Base-by-base conservation (phyloP, 768 basidiomycete species). In the Baorangia bicolor region DNA sequence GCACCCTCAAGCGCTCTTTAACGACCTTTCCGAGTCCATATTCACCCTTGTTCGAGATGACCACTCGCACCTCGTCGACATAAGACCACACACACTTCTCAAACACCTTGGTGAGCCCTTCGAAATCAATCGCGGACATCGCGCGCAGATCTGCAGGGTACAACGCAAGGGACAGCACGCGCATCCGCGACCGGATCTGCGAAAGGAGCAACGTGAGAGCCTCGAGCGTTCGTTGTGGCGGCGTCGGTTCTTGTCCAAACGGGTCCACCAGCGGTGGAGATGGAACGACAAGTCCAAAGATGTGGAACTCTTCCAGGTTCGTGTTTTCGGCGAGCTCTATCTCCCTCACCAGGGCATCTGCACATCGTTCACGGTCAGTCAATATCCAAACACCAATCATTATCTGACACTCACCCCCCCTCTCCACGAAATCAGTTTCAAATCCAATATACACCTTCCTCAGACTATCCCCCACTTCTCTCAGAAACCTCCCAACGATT, bases 211-310 rank as follows among this genome's bases (percentile, higher is more conserved):
- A 48, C 5, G 69, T 71, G 13, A 71, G 61, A 11, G 62, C 61
- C 31, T 56, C 61, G 3, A 71, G 60, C 47, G 57, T 56, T 44
- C 53, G 52, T 20, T 37, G 57, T 2, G 46, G 58, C 9, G 57
- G 27, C n/a, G 31, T 31, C 21, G 53, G 45, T 6, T 57, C 59
- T 25, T 60, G 53, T 5, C 51, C 64, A n/a, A 63, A 67, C 28
- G 64, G 62, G 49, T 68, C 64, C 20, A 33, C 44, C 2, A 52
- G 67, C 7, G 71, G 65, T 39, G 67, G 69, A 28, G 71, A 67
- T 20, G 67, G 69, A 42, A 73, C 61, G 14, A 71, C 62, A 11
- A 71, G 65, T 7, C 68, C 69, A 52, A 73, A 73, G 27, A 71
- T 59, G 52, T 73, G 71, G 38, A 69, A 55, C 51, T 69, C 71